Evolutionary conservation across 2,329 filamentous ascomycete genomes (phyloP).

Genomic region (Calonectria montana): DNA sequence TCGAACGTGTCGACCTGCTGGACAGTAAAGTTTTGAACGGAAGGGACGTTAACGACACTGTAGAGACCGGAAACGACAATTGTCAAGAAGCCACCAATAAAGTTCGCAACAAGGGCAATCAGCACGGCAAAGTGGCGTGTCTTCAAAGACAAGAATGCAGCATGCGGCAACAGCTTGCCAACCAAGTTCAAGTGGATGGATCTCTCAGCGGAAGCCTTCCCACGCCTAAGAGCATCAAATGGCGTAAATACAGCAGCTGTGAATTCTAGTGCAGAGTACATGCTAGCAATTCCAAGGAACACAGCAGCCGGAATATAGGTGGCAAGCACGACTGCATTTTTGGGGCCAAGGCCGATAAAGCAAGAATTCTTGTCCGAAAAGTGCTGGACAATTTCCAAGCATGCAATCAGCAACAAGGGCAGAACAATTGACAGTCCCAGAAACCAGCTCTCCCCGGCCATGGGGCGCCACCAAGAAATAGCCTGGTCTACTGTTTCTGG

Average conservation of each 20-base stretch:
- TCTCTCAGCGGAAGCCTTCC: constrained; percentile 27
- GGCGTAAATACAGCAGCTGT: constrained; percentile 39
- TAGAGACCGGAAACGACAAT: constrained; percentile 42
- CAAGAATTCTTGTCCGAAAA: constrained; percentile 41
- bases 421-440: constrained; percentile 38
- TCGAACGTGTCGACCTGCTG: constrained; percentile 43
- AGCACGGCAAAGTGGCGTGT: constrained; percentile 37
- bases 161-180: constrained; percentile 36
- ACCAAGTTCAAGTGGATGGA: constrained; percentile 35
- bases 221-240: constrained; percentile 34
- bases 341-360: constrained; percentile 30
- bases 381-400: constrained; percentile 37
- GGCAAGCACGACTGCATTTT: constrained; percentile 37
- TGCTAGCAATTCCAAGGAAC: constrained; percentile 31
- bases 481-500: constrained; percentile 6
- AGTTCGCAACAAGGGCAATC: constrained; percentile 35
- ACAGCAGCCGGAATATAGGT: constrained; percentile 43
- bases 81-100: constrained; percentile 33
- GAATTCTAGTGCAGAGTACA: constrained; percentile 36
- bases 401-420: constrained; percentile 33
- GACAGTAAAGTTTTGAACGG: constrained; percentile 35
- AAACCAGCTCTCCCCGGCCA: constrained; percentile 37
- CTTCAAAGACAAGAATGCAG: constrained; percentile 31
- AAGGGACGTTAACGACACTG: constrained; percentile 38
- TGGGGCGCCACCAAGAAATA: constrained; percentile 37